These are phyloP conservation scores for Trichoderma polysporum DNA, from an alignment of 2,329 filamentous ascomycete genomes.

Conservation along the genomic window DNA sequence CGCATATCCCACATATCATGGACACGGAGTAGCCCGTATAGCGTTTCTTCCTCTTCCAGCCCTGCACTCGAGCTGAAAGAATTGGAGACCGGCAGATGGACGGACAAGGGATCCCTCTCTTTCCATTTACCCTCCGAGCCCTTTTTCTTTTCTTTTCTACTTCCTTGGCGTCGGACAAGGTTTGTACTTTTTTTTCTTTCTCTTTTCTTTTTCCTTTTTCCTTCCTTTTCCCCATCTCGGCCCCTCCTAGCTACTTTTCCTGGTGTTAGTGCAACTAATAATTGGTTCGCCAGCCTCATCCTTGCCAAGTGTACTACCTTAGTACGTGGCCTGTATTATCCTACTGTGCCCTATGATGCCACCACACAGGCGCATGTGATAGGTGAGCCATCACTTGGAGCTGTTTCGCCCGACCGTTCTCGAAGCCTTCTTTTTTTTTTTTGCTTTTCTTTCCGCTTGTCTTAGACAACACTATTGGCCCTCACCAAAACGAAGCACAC, in stretches of 20 bases:
- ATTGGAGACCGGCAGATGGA: slow-evolving; percentile 13
- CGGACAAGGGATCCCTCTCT: background rate
- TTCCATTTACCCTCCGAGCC: background rate
- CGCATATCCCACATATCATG: slow-evolving; percentile 12
- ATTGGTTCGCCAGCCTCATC: slow-evolving; percentile 6
- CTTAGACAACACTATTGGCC: background rate
- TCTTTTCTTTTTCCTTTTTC: slow-evolving; percentile 8
- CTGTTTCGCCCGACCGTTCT: slow-evolving; percentile 12
- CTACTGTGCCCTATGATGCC: slow-evolving; percentile 11
- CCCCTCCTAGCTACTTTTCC: slow-evolving; percentile 4
- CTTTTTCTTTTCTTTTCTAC: background rate
- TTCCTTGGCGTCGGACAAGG: slow-evolving; percentile 3
- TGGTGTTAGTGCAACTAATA: background rate
- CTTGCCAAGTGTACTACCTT: background rate
- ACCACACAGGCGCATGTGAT: background rate
- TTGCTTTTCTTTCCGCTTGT: background rate
- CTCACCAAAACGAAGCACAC: background rate
- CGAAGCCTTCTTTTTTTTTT: slow-evolving; percentile 15
- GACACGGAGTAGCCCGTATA: background rate
- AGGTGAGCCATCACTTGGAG: background rate
- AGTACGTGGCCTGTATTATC: background rate
- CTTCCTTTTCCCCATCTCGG: background rate
- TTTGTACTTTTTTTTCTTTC: slow-evolving; percentile 4
- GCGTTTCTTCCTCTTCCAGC: background rate
- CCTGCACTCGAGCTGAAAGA: slow-evolving; percentile 16